phyloP scores from a whole-genome alignment of 192 early-diverging fungal species.

The Polychytrium aggregatum region DNA sequence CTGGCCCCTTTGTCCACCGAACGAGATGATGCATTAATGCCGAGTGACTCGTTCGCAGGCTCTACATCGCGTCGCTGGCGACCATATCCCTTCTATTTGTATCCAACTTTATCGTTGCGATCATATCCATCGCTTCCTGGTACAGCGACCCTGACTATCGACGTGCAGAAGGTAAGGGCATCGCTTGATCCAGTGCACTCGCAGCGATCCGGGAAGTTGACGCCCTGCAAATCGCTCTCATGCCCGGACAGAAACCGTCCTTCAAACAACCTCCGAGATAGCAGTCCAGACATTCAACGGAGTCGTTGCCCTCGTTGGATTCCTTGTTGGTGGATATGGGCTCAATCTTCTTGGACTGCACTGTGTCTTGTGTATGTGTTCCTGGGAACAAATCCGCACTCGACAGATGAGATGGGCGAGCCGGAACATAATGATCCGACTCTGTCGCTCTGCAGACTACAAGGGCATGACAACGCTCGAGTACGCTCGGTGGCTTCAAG shows the following conservation, averaged over 20 bases:
- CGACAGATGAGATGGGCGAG: neutral
- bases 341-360: constrained; percentile 24
- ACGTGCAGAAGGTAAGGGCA: neutral
- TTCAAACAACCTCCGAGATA: neutral
- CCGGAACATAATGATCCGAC: neutral
- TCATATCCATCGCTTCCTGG: neutral
- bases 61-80: neutral
- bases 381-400: neutral
- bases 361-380: constrained; percentile 16
- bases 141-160: neutral
- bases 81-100: constrained; percentile 1
- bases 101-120: neutral
- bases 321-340: constrained; percentile 10
- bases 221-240: no score
- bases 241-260: no score
- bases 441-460: constrained; percentile 11
- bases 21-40: constrained; percentile 5
- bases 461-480: constrained; percentile 31
- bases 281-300: constrained; percentile 7
- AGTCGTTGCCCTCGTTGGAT: constrained; percentile 3
- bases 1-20: neutral
- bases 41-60: neutral
- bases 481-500: constrained; percentile 16
- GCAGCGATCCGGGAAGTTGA: no score
- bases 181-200: no score